phyloP scores from a whole-genome alignment of 805 yeast genomes.

The Starmerella vaccinii region DNA sequence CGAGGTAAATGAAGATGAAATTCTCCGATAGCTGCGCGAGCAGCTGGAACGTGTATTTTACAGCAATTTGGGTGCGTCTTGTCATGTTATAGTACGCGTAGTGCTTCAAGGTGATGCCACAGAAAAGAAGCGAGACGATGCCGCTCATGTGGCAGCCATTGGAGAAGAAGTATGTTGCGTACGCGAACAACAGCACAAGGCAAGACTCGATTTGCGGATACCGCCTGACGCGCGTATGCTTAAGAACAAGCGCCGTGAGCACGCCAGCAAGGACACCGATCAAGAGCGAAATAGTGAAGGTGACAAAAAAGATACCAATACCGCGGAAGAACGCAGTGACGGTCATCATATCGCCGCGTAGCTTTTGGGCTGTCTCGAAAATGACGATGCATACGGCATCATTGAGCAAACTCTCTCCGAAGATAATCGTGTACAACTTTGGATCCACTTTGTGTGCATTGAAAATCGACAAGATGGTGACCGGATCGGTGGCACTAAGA shows the following conservation, averaged over 20 bases:
- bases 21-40: constrained; percentile 93
- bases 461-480: constrained; percentile 88
- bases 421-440: constrained; percentile 88
- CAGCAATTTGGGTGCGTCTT: constrained; percentile 89
- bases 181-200: constrained; percentile 77
- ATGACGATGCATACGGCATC: constrained; percentile 98
- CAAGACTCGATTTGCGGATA: constrained; percentile 98
- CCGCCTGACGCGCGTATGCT: constrained; percentile 85
- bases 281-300: constrained; percentile 78
- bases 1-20: constrained; percentile 90
- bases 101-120: constrained; percentile 94
- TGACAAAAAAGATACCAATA: constrained; percentile 83
- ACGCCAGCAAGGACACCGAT: constrained; percentile 86
- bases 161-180: constrained; percentile 92
- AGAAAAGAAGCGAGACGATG: constrained; percentile 83
- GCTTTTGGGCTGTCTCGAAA: constrained; percentile 97
- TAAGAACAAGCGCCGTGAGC: constrained; percentile 75
- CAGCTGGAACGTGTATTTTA: constrained; percentile 87
- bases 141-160: constrained; percentile 99
- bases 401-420: constrained; percentile 89
- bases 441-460: constrained; percentile 98
- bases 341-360: constrained; percentile 76
- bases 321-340: constrained; percentile 64
- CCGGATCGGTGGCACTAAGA: constrained; percentile 96
- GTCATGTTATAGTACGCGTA: constrained; percentile 98